Evolutionary conservation across 176 grass and related monocot species (phyloP), one percentile per base, ranked within the genome.

Genomic region (Avena atlantica): DNA sequence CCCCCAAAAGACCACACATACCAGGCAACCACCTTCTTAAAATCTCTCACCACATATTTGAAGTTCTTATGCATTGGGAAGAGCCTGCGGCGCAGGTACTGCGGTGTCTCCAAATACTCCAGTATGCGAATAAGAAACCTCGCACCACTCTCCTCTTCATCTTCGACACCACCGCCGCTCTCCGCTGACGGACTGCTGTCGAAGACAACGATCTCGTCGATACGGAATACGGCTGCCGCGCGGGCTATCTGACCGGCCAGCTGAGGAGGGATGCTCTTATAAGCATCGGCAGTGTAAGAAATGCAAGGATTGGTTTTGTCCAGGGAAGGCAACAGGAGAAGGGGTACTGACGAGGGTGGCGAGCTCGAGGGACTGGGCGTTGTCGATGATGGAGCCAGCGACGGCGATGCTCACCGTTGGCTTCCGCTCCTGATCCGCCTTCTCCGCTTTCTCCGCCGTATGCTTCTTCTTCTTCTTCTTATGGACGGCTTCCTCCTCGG

Each of bases 191-290:
- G 76, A 24, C 58, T 91, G 74, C 81, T 93, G 81, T 94, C 93
- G 79, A 98, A 98, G 81, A 98, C 90, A 2, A 98, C 87, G 4
- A 98, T 87, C 96, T 98, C 93, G n/a, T 98, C 92, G 7, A 98
- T 94, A 31, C 90, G 84, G 80, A 98, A 98, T 77, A 98, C 93
- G 40, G 93, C 91, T 21, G 83, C 85, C 3, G 96, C 96, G 1
- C 96, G 93, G 81, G 96, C 96, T 63, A 98, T 89, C 83, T 98
- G 96, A 76, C 96, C 93, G 8, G 93, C 96, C 58, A 98, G 88
- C 96, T 98, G 90, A 89, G 69, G 63, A 64, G 51, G 25, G 67
- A 27, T 16, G 67, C 34, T 8, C 12, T 75, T 89, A 34, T 53
- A 24, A 83, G 36, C 48, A 63, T 9, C 29, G 19, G 2, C 44